Percentiles rank a stretch among this genome's conserved stretches.
Conservation (phyloP, 2,329 filamentous ascomycete genomes). For the Colletotrichum cereale region DNA sequence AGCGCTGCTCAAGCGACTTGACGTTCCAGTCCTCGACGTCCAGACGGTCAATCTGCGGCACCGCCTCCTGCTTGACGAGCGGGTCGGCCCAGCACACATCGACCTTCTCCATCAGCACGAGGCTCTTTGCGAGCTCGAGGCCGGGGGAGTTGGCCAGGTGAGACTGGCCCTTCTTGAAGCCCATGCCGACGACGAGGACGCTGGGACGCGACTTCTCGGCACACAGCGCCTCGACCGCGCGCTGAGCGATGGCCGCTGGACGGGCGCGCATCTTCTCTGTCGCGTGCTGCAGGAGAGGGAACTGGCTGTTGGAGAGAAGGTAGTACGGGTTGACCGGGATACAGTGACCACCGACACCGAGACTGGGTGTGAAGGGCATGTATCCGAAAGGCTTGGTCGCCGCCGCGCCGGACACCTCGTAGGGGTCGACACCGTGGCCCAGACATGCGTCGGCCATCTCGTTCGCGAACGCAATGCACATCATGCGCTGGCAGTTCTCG, state of each 20-base stretch:
- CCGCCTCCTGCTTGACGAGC: conserved; percentile 55
- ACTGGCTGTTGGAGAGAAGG: conserved; percentile 59
- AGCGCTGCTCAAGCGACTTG: conserved; percentile 50
- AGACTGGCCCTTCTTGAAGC: conserved; percentile 64
- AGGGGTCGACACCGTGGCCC: conserved; percentile 60
- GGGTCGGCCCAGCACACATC: conserved; percentile 60
- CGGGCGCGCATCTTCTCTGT: conserved; percentile 58
- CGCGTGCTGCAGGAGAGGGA: conserved; percentile 60
- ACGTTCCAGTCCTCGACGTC: conserved; percentile 54
- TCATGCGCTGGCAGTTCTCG: conserved; percentile 69
- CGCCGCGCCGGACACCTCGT: conserved; percentile 63
- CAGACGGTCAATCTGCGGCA: conserved; percentile 56
- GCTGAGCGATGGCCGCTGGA: conserved; percentile 54
- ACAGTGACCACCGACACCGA: conserved; percentile 68
- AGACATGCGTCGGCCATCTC: conserved; percentile 68
- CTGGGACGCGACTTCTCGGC: conserved; percentile 43
- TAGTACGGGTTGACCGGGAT: conserved; percentile 69
- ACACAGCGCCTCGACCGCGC: conserved; percentile 50
- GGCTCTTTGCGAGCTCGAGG: conserved; percentile 55
- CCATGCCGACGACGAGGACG: conserved; percentile 61
- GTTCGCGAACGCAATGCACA: conserved; percentile 67
- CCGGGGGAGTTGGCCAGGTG: conserved; percentile 62
- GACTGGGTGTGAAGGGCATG: conserved; percentile 58
- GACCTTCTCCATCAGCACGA: conserved; percentile 52
- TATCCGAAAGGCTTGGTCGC: conserved; percentile 67